phyloP scores from a whole-genome alignment of 306 rosid genomes.

The Alnus glutinosa region DNA sequence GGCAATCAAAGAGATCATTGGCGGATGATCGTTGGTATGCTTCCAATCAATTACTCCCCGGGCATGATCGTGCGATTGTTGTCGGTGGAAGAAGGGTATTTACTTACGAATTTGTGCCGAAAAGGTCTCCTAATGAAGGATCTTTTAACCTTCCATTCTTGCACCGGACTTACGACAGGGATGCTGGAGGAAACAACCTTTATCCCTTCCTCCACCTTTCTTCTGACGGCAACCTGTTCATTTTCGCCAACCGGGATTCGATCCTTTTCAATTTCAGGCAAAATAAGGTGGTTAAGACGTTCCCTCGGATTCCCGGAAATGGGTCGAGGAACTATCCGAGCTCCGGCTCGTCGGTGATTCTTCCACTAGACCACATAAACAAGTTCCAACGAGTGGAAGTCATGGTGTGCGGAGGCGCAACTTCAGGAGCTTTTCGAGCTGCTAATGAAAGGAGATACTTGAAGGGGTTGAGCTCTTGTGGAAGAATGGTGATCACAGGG shows the following conservation, averaged over 20 bases:
- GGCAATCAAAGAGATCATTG: slow-evolving; percentile 29
- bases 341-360: slow-evolving; percentile 75
- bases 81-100: slow-evolving; percentile 74
- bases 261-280: slow-evolving; percentile 53
- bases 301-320: slow-evolving; percentile 65
- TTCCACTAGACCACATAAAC: slow-evolving; percentile 63
- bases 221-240: slow-evolving; percentile 70
- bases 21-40: slow-evolving; percentile 74
- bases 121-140: slow-evolving; percentile 33
- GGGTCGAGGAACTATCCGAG: slow-evolving; percentile 81
- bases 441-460: slow-evolving; percentile 43
- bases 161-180: slow-evolving; percentile 43
- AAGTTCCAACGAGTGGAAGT: slow-evolving; percentile 54
- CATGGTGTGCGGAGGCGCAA: slow-evolving; percentile 84
- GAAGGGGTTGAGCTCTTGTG: slow-evolving; percentile 65
- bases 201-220: slow-evolving; percentile 84
- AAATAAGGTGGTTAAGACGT: slow-evolving; percentile 60
- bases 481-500: slow-evolving; percentile 82
- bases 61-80: slow-evolving; percentile 49
- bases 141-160: slow-evolving; percentile 61
- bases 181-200: slow-evolving; percentile 54
- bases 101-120: slow-evolving; percentile 69
- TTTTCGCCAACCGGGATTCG: slow-evolving; percentile 73
- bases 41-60: slow-evolving; percentile 56
- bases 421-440: slow-evolving; percentile 56